A percentile compares a stretch with the other conserved stretches of the same genome.
Conservation (phyloP, 1,284 basidiomycete genomes). For the Trametes pubescens region DNA sequence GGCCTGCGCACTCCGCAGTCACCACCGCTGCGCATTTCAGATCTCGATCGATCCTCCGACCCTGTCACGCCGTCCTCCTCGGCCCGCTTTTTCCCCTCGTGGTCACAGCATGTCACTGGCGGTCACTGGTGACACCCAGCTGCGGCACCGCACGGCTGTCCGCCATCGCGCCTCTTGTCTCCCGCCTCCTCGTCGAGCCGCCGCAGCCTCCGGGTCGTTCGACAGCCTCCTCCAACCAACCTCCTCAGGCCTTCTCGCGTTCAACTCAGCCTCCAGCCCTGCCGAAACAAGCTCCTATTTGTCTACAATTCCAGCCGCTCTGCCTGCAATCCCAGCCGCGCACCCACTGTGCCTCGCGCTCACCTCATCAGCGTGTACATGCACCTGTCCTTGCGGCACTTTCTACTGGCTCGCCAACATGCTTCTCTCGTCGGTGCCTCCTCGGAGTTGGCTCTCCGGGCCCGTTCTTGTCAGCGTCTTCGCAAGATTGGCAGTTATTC, state of each 20-base stretch:
- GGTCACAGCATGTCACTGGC: conserved; percentile 7
- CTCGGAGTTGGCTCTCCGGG: conserved; percentile 21
- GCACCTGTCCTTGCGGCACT: conserved; percentile 5
- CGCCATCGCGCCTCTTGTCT: neutral
- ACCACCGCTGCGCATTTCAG: conserved; percentile 31
- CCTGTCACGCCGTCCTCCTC: conserved; percentile 22
- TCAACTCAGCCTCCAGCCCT: neutral
- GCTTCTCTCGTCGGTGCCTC: conserved; percentile 22
- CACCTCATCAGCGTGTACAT: conserved; percentile 25
- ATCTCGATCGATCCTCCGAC: conserved; percentile 30
- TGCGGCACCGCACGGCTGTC: conserved; percentile 23
- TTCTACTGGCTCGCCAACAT: conserved; percentile 15
- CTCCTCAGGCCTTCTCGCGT: neutral
- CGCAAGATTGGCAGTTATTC: conserved; percentile 21
- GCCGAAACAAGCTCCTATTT: too few relatives aligned
- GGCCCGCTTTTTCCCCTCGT: conserved; percentile 6
- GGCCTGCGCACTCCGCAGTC: conserved; percentile 37
- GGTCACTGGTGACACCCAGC: conserved; percentile 20
- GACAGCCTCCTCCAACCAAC: neutral
- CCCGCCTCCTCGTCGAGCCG: conserved; percentile 2
- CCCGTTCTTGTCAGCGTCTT: conserved; percentile 20
- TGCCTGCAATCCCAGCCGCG: neutral
- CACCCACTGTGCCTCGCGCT: conserved; percentile 14
- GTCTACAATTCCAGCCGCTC: too few relatives aligned
- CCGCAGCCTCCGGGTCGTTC: neutral